Base-by-base conservation (phyloP, 176 grass and related monocot genomes). In the Typha latifolia region DNA sequence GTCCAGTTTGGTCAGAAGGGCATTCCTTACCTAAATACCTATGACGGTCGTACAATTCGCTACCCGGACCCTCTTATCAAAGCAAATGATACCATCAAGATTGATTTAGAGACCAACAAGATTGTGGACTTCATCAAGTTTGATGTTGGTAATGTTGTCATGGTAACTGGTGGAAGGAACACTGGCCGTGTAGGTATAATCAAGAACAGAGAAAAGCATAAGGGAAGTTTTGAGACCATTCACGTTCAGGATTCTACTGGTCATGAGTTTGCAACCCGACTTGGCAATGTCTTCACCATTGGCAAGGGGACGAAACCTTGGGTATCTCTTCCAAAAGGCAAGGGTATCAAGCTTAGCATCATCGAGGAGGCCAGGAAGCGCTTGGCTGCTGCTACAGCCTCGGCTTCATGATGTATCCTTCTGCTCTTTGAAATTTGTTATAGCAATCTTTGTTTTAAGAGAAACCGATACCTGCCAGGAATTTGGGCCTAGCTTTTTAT, bases 51-150 rank as follows among this genome's bases (percentile, higher is more conserved):
- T 8, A 55, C 51, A 14, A 55, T 55, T 8, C 51, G 51, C 51
- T 55, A 55, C 8, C 51, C 51, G 0, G 51, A 55, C 51, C 51
- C n/a, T n/a, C n/a, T n/a, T n/a, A n/a, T n/a, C 52, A 56, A 56
- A 19, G 52, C 52, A 19, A 56, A 56, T 19, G 52, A 56, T 19
- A 56, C 52, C 52, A 56, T 56, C 52, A 56, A 56, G 52, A 15
- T 56, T 56, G 52, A 56, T 19, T 19, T 56, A 7, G 52, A 56
- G 52, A 56, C 16, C 14, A 56, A 56, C 52, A 56, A 56, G 16
- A 56, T 56, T 56, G 16, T 56, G 15, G 52, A 56, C 15, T 56
- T 56, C 52, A 20, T 56, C 52, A 56, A 56, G 52, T 56, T 56
- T 16, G 52, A 56, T 19, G 52, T 56, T 19, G 52, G 52, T 15